Base-by-base conservation (phyloP, 768 basidiomycete genomes). In the Cystobasidium tubakii region DNA sequence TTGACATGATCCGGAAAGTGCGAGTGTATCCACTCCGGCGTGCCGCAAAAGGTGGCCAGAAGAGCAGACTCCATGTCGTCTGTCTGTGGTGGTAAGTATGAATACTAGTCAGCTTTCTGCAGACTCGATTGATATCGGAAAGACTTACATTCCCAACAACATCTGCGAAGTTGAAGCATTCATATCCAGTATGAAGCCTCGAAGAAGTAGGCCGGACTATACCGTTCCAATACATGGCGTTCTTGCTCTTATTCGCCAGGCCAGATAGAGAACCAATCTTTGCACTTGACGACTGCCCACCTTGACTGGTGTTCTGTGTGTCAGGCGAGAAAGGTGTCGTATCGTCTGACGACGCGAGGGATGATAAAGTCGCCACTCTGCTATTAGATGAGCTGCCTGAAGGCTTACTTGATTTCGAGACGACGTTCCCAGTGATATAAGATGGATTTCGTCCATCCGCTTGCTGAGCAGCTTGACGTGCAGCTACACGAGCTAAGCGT, bases 11-110 rank as follows among this genome's bases (percentile, higher is more conserved):
- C 36, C 13, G 71, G 71, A 34, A 71, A 71, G 17, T 71, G 69
- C 23, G 54, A 57, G 27, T 71, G 69, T 31, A 71, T 60, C 69
- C 69, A 71, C 21, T 71, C 69, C 10, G 69, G 69, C 21, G 19
- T 44, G 19, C 69, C 69, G 54, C 69, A 71, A 36, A 71, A 71
- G 9, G 69, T 57, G 12, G 69, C 44, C 13, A 71, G 54, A 34
- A 71, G 69, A 31, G 69, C 69, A 21, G 69, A 71, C 36, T 71
- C 27, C 25, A 71, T n/a, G 27, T 71, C 69, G 17, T 42, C 36
- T 12, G 55, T 60, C 69, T 71, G 54, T 57, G 7, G 19, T 25
- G 12, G 64, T 39, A 66, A 66, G 23, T 6, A 17, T 17, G 42
- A 12, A 23, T n/a, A n/a, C n/a, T n/a, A n/a, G n/a, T n/a, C n/a